Evolutionary conservation across 1,139 yeast genomes (phyloP).

Genomic region (Yamadazyma jaroonii): DNA sequence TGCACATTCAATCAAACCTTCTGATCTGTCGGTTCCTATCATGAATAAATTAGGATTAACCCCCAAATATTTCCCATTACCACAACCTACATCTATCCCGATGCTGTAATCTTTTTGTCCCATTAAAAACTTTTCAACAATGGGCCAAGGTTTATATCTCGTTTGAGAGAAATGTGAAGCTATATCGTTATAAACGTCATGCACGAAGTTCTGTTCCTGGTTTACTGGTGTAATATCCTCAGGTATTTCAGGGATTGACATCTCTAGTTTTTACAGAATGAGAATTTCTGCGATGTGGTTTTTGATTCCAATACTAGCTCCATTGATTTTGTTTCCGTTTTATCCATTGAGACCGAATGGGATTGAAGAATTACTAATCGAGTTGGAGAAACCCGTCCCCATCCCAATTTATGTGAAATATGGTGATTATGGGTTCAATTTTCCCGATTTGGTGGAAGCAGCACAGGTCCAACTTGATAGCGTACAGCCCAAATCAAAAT

Average conservation of each 20-base stretch:
- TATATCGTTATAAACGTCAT: conserved; percentile 84
- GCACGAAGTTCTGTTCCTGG: conserved; percentile 80
- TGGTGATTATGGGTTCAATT: conserved; percentile 37
- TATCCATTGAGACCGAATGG: neutral
- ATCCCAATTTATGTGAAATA: conserved; percentile 30
- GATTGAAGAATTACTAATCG: neutral
- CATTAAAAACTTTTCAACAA: conserved; percentile 69
- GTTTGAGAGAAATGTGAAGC: conserved; percentile 93
- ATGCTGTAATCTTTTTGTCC: conserved; percentile 31
- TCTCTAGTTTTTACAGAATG: conserved; percentile 7
- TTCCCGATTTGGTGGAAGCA: conserved; percentile 49
- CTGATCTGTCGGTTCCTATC: conserved; percentile 82
- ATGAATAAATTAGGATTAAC: conserved; percentile 66
- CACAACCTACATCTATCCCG: conserved; percentile 86
- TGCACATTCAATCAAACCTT: conserved; percentile 76
- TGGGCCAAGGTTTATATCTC: conserved; percentile 97
- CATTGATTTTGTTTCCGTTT: conserved; percentile 2
- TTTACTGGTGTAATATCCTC: conserved; percentile 41
- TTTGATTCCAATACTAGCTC: conserved; percentile 5
- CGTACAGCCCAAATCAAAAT: neutral
- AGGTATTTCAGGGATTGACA: conserved; percentile 35
- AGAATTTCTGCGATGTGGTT: conserved; percentile 6
- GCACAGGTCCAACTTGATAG: conserved; percentile 38
- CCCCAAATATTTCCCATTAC: conserved; percentile 87
- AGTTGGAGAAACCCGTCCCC: conserved; percentile 10